Conservation (phyloP, 1,284 basidiomycete genomes). For the Ganoderma multipileum region DNA sequence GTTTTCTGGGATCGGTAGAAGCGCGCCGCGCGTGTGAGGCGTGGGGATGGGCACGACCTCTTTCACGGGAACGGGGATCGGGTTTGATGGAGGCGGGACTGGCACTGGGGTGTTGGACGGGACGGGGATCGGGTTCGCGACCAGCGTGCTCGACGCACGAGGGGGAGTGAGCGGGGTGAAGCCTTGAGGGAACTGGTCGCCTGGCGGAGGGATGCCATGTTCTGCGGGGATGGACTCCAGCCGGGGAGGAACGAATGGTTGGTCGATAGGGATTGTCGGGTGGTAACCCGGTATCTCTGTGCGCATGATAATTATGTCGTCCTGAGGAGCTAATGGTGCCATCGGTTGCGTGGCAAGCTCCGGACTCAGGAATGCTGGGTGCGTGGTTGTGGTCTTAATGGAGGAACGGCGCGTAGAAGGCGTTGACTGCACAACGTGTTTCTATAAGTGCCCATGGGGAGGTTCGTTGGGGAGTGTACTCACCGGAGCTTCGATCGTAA, state of each 20-base stretch:
- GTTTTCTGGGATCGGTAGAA: conserved; percentile 18
- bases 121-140: conserved; percentile 1
- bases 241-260: conserved; percentile 20
- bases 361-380: conserved; percentile 32
- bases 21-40: background rate
- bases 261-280: conserved; percentile 15
- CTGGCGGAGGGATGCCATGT: conserved; percentile 19
- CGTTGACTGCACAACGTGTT: conserved; percentile 16
- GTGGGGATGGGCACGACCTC: conserved; percentile 15
- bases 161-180: conserved; percentile 28
- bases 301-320: conserved; percentile 28
- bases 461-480: background rate
- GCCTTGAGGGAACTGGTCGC: conserved; percentile 27
- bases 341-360: conserved; percentile 19
- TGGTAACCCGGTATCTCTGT: conserved; percentile 24
- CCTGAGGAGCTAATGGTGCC: conserved; percentile 21
- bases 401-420: conserved; percentile 26
- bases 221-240: conserved; percentile 15
- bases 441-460: background rate
- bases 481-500: conserved; percentile 34
- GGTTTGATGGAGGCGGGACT: conserved; percentile 14
- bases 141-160: conserved; percentile 1
- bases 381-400: conserved; percentile 17
- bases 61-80: conserved; percentile 17
- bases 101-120: conserved; percentile 15